Evolutionary conservation across 1,284 basidiomycete species (phyloP).

Genomic region (Ceratobasidium sp.): DNA sequence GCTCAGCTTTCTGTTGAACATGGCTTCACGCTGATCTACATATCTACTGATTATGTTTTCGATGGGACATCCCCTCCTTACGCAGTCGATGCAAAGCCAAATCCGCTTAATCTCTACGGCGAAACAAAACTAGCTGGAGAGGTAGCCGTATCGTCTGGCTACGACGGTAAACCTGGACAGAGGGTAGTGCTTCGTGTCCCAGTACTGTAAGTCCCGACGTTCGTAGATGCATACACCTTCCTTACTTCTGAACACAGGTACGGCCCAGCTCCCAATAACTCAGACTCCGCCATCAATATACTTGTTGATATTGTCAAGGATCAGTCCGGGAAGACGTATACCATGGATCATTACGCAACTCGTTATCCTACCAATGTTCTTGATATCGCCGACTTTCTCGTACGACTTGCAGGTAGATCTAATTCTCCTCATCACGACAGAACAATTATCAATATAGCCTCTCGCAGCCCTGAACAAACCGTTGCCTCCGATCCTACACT

Average conservation of each 20-base stretch:
- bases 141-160: slow-evolving; percentile 63
- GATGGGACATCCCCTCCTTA: slow-evolving; percentile 86
- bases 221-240: background rate
- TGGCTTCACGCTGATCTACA: slow-evolving; percentile 73
- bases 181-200: slow-evolving; percentile 79
- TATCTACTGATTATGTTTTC: slow-evolving; percentile 82
- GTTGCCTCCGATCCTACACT: slow-evolving; percentile 77
- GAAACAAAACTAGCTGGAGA: slow-evolving; percentile 82
- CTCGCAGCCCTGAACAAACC: slow-evolving; percentile 46
- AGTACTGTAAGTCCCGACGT: slow-evolving; percentile 66
- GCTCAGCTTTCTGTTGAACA: slow-evolving; percentile 64
- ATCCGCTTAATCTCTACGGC: slow-evolving; percentile 83
- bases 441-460: background rate
- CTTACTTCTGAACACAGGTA: slow-evolving; percentile 62
- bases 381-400: slow-evolving; percentile 79
- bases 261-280: slow-evolving; percentile 77
- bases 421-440: slow-evolving; percentile 2
- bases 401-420: slow-evolving; percentile 68
- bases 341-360: slow-evolving; percentile 88
- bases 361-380: slow-evolving; percentile 59
- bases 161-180: slow-evolving; percentile 58
- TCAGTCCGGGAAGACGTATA: slow-evolving; percentile 79
- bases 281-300: slow-evolving; percentile 82
- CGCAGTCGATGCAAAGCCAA: slow-evolving; percentile 68
- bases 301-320: slow-evolving; percentile 81